phyloP scores from a whole-genome alignment of 2,329 filamentous ascomycete genomes.

The Fusarium sp. region DNA sequence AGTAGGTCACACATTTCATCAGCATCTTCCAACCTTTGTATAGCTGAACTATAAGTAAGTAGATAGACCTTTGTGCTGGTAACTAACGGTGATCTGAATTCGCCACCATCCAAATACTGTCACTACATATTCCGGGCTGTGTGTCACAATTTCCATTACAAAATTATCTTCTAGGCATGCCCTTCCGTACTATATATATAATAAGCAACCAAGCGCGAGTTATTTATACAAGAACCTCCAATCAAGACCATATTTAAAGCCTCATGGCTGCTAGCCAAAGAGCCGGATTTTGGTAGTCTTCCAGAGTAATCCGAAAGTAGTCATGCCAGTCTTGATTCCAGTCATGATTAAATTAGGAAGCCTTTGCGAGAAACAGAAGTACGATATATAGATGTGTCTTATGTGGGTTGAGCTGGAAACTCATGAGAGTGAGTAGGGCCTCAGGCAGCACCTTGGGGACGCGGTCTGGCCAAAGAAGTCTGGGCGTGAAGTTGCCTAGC shows the following conservation, averaged over 20 bases:
- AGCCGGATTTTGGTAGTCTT: slow-evolving; percentile 37
- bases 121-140: too few relatives aligned
- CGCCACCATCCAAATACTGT: too few relatives aligned
- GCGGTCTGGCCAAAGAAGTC: not conserved
- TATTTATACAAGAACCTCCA: too few relatives aligned
- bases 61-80: not conserved
- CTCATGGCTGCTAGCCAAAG: slow-evolving; percentile 38
- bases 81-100: too few relatives aligned
- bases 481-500: not conserved
- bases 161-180: not conserved
- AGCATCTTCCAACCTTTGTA: not conserved
- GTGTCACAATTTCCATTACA: too few relatives aligned
- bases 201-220: too few relatives aligned
- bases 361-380: not conserved
- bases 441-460: not conserved
- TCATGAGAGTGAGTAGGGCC: not conserved
- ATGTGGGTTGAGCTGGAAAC: not conserved
- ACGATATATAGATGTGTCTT: not conserved
- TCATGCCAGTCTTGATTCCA: not conserved
- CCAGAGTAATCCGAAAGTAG: slow-evolving; percentile 28
- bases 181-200: too few relatives aligned
- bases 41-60: not conserved
- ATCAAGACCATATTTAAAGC: slow-evolving; percentile 1
- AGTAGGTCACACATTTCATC: accelerated
- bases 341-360: too few relatives aligned